Percentiles rank a stretch among this genome's conserved stretches.
These are phyloP conservation scores for Beta corolliflora DNA, from an alignment of 179 eudicot genomes.

Conservation along the genomic window DNA sequence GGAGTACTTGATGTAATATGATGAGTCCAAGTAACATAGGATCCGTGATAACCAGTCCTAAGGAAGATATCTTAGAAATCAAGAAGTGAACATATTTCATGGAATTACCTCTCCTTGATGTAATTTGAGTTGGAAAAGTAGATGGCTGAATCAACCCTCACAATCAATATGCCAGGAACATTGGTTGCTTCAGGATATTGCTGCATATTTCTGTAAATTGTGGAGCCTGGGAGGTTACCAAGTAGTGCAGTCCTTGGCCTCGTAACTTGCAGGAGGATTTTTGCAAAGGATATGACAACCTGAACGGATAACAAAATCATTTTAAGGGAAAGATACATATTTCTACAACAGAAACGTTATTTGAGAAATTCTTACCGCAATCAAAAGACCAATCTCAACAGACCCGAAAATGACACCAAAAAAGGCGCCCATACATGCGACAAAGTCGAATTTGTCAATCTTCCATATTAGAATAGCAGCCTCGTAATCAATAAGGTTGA, in stretches of 20 bases:
- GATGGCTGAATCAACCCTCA: slow-evolving; percentile 74
- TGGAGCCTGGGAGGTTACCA: slow-evolving; percentile 75
- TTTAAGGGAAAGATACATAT: not conserved
- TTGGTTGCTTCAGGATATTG: slow-evolving; percentile 83
- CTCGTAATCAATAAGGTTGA: slow-evolving; percentile 66
- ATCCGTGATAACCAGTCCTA: not conserved
- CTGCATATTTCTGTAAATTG: slow-evolving; percentile 69
- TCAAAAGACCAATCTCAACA: slow-evolving; percentile 79
- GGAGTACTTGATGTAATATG: too few species aligned
- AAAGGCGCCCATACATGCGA: slow-evolving; percentile 81
- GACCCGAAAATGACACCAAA: slow-evolving; percentile 78
- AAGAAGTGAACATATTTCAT: not conserved
- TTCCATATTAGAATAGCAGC: slow-evolving; percentile 73
- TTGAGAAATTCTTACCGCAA: slow-evolving; percentile 56
- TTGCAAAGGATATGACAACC: slow-evolving; percentile 87
- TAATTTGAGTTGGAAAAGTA: slow-evolving; percentile 76
- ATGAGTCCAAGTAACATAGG: too few species aligned
- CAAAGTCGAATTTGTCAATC: slow-evolving; percentile 83
- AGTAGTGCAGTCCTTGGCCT: slow-evolving; percentile 80
- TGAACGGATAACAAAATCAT: slow-evolving; percentile 21
- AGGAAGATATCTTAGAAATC: not conserved
- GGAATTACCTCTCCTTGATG: slow-evolving; percentile 54
- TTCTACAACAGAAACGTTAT: not conserved
- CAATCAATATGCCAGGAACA: slow-evolving; percentile 55
- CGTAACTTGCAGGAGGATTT: slow-evolving; percentile 89